Percentiles rank a stretch among this genome's conserved stretches.
Conservation (phyloP, 352 stramenopile species). For the Phytopythium helicoides region DNA sequence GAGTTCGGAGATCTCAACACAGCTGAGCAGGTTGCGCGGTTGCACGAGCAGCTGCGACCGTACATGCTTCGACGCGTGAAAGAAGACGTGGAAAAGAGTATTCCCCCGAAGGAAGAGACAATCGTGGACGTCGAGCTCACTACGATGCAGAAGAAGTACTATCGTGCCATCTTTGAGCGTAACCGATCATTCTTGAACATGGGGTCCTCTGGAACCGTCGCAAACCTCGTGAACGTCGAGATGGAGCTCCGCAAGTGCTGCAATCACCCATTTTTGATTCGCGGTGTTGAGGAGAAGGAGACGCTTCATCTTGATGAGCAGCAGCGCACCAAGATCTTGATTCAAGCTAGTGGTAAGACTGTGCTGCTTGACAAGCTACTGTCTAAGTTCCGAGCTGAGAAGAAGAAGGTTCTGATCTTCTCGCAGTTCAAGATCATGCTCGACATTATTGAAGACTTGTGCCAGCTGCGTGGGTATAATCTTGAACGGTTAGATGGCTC, state of each 20-base stretch:
- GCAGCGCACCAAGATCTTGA: conserved; percentile 68
- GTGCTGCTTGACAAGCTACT: conserved; percentile 99
- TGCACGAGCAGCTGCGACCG: conserved; percentile 97
- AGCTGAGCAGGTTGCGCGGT: conserved; percentile 92
- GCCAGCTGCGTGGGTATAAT: conserved; percentile 71
- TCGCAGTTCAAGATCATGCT: conserved; percentile 99
- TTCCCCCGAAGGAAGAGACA: conserved; percentile 98
- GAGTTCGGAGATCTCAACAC: conserved; percentile 97
- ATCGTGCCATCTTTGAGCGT: conserved; percentile 98
- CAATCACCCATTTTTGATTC: conserved; percentile 99
- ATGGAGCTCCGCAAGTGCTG: conserved; percentile 99
- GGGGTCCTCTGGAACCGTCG: conserved; percentile 87
- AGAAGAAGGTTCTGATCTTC: conserved; percentile 99
- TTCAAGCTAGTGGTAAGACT: conserved; percentile 95
- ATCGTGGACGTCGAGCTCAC: conserved; percentile 99
- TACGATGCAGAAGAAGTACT: conserved; percentile 97
- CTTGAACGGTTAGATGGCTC: conserved; percentile 97
- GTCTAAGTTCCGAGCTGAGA: conserved; percentile 94
- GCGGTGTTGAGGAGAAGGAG: conserved; percentile 97
- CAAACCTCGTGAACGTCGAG: conserved; percentile 98
- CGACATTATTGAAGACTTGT: conserved; percentile 93
- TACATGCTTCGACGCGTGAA: conserved; percentile 99
- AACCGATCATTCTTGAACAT: conserved; percentile 93
- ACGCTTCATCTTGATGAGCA: conserved; percentile 73
- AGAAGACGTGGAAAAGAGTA: conserved; percentile 99